Base-by-base conservation (phyloP, 768 basidiomycete genomes). In the Pilatotrama ljubarskyi region DNA sequence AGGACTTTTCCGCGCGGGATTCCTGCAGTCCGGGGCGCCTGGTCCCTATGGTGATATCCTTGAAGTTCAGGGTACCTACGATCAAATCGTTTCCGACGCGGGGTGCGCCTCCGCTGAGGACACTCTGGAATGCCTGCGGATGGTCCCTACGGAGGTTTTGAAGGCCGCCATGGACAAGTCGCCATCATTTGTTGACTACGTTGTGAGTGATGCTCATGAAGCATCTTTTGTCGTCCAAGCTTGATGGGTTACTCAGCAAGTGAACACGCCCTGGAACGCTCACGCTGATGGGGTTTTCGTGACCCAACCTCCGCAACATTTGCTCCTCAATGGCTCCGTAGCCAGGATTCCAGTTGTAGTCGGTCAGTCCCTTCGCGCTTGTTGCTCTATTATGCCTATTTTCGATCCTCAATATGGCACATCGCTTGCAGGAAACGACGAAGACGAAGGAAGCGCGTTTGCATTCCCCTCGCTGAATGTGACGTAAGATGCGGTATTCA, bases 1-100 rank as follows among this genome's bases (percentile, higher is more conserved):
- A 17, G 66, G 66, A 0, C 54, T 70, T 7, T 70, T 69, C 55
- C 61, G 64, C 15, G 69, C 53, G 0, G 68, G 58, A 80, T 84
- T 41, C 81, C 78, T n/a, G 80, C 44, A 65, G 38, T 56, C 55
- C 15, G 55, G 46, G 14, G 15, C 55, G 14, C 46, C 46, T 17
- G 37, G 44, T n/a, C 46, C 55, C 5, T 48, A 38, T 5, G 55
- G 55, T 6, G 59, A 60, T 17, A 40, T 54, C 40, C n/a, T 54
- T 17, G 52, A 55, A 42, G 20, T 51, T 3, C 64, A 58, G 22
- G 52, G 18, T 20, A 55, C 53, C 0, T 61, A 62, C 32, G 56
- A 61, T 38, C 44, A 49, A 20, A 38, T 64, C 36, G 64, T 64
- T 5, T 15, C 52, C 4, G 43, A 54, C 15, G 44, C 58, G 3